Evolutionary conservation across 108 stramenopile species (phyloP).

Genomic region (Schizochytrium sp.): DNA sequence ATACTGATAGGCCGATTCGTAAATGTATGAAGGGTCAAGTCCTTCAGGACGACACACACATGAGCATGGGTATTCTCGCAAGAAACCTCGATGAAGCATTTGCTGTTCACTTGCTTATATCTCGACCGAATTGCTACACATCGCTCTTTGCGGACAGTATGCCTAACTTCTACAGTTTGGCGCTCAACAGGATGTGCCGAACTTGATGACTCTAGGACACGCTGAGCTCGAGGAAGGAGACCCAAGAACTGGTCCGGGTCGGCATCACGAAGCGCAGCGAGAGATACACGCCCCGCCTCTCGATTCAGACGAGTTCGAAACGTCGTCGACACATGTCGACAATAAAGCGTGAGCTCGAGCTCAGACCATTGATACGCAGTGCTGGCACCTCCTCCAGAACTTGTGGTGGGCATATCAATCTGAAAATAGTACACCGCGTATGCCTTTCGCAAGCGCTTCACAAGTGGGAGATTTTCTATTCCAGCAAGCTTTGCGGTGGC

Average conservation of each 20-base stretch:
- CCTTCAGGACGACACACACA: slow-evolving; percentile 37
- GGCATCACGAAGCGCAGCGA: background rate
- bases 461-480: slow-evolving; percentile 6
- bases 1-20: slow-evolving; percentile 28
- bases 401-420: slow-evolving; percentile 50
- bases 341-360: background rate
- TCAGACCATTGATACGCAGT: background rate
- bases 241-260: background rate
- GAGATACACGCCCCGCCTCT: slow-evolving; percentile 6
- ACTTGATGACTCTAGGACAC: slow-evolving; percentile 6
- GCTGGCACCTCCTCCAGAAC: background rate
- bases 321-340: background rate
- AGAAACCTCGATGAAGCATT: slow-evolving; percentile 44
- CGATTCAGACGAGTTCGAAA: background rate
- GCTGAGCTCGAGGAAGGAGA: slow-evolving; percentile 6
- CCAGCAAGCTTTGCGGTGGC: background rate
- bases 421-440: slow-evolving; percentile 55
- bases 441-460: background rate
- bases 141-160: slow-evolving; percentile 23
- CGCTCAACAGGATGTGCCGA: background rate
- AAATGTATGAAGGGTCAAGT: slow-evolving; percentile 46
- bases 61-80: slow-evolving; percentile 45
- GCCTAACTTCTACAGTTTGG: slow-evolving; percentile 23
- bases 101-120: slow-evolving; percentile 53
- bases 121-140: slow-evolving; percentile 51